Evolutionary conservation across 345 rosid species (phyloP).

Genomic region (Murraya paniculata): DNA sequence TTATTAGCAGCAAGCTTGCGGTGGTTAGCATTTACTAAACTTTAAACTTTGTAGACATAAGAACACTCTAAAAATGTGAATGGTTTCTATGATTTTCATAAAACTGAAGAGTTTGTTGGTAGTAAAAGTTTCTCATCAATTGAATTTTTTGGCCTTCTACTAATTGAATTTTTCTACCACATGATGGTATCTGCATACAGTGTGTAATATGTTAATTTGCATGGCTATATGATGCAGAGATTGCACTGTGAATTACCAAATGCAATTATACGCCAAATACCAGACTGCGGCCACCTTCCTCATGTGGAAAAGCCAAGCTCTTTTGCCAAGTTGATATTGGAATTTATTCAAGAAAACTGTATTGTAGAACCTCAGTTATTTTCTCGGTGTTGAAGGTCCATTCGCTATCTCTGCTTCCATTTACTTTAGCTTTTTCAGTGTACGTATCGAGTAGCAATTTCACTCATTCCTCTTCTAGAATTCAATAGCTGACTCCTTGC

Average conservation of each 20-base stretch:
- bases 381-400: conserved; percentile 20
- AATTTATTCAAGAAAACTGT: conserved; percentile 52
- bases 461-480: background rate
- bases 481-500: background rate
- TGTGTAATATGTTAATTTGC: background rate
- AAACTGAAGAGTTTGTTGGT: background rate
- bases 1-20: conserved; percentile 71
- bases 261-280: conserved; percentile 61
- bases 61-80: background rate
- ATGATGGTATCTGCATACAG: background rate
- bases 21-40: conserved; percentile 47
- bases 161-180: background rate
- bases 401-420: conserved; percentile 7
- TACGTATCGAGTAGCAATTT: background rate
- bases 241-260: conserved; percentile 63
- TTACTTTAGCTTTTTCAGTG: conserved; percentile 11
- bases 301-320: conserved; percentile 74
- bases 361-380: conserved; percentile 27
- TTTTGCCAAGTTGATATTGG: conserved; percentile 54
- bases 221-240: conserved; percentile 43
- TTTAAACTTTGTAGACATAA: background rate
- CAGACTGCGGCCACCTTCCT: conserved; percentile 88
- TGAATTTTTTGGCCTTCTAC: background rate
- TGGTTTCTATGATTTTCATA: background rate
- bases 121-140: background rate